Evolutionary conservation across 2,329 filamentous ascomycete species (phyloP), one percentile per base, ranked within the genome.

Genomic region (Byssoonygena ceratinophila): DNA sequence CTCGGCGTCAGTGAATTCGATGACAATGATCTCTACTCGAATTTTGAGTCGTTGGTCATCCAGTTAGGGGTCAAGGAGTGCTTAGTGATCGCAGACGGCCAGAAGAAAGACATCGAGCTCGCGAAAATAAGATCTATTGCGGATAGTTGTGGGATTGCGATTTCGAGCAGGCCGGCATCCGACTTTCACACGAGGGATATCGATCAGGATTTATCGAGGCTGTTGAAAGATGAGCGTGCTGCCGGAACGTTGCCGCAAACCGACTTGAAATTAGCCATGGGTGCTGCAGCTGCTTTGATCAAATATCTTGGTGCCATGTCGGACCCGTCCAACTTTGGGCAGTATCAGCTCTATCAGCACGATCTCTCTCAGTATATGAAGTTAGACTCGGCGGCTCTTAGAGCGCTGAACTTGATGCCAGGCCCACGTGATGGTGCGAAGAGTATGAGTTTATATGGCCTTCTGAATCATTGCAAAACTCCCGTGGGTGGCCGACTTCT

Each of bases 281-380:
- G 90, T 12, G 87, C 92, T 27, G 90, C 92, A 0, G 85, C 92
- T 4, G 87, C 91, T 6, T 72, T 98, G 60, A 95, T 98, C 73
- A 94, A 91, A 66, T 98, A 98, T 61, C 79, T 98, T 2, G 85
- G 85, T 32, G 83, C 94, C 32, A 79, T 98, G 70, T 87, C 92
- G 27, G 92, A 98, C 65, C 75, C 87, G 1, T 88, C 87, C 52
- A 98, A 98, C 69, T 97, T 96, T 67, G 92, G 94, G 2, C 91
- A 98, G 65, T 98, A 94, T 64, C 87, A 91, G 67, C 79, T 98
- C 14, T 98, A 97, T 64, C 92, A 98, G 69, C 92, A 98, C 68
- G 92, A 98, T 64, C 73, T 98, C 41, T 84, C 90, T 1, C 90
- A 98, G 63, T 98, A 88, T 67, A 98, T 98, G 92, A 98, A 96